A percentile compares a stretch with the other conserved stretches of the same genome.
These are phyloP conservation scores for Pythium chondricola DNA, from an alignment of 352 stramenopile species.

Conservation along the genomic window DNA sequence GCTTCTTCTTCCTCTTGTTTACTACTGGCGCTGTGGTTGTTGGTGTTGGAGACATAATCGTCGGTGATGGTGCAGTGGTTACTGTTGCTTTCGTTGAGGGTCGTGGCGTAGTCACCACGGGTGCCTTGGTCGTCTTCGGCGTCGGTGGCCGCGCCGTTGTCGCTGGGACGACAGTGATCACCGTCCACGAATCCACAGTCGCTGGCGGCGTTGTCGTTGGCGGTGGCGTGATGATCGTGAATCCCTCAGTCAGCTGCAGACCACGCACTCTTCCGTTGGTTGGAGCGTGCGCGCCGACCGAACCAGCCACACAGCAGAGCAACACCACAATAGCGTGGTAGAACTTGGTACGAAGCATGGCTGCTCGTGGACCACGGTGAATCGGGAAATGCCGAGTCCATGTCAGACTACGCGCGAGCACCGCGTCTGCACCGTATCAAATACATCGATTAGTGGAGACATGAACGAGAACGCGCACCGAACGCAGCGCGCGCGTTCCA, in stretches of 20 bases:
- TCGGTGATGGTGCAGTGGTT: neutral
- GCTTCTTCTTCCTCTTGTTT: neutral
- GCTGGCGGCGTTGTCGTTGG: neutral
- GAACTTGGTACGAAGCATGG: slow-evolving; percentile 1
- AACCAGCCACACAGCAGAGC: neutral
- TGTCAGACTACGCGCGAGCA: no score
- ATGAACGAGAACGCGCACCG: no score
- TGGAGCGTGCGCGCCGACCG: neutral
- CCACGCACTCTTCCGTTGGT: neutral
- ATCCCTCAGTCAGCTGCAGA: neutral
- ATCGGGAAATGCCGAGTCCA: no score
- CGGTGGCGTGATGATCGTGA: slow-evolving; percentile 1
- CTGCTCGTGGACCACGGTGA: neutral
- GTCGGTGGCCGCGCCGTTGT: neutral
- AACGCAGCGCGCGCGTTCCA: no score
- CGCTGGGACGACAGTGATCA: neutral
- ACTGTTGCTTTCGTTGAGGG: neutral
- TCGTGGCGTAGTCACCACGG: neutral
- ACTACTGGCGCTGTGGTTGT: neutral
- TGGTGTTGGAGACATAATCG: neutral
- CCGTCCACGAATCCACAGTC: no score
- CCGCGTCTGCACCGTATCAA: no score
- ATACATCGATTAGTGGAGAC: no score
- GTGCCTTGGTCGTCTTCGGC: neutral
- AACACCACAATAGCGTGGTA: neutral